A percentile compares a stretch with the other conserved stretches of the same genome.
These are phyloP conservation scores for Populus ilicifolia DNA, from an alignment of 345 rosid species.

Conservation along the genomic window DNA sequence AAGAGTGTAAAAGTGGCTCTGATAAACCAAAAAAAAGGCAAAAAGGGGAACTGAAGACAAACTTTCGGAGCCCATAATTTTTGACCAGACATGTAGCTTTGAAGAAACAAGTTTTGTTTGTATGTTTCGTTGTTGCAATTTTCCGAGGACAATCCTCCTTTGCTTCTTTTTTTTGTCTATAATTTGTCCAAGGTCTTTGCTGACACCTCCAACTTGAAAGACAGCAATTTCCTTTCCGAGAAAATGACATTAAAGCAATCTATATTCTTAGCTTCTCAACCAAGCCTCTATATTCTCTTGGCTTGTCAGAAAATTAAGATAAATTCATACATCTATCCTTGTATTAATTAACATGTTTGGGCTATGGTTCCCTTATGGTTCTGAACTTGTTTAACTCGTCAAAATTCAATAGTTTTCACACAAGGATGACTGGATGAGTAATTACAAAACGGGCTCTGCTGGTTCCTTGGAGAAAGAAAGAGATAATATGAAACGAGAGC, in stretches of 20 bases:
- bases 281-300: neutral
- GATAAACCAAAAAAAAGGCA: neutral
- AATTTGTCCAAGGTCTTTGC: neutral
- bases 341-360: too few relatives aligned
- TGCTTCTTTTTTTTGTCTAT: neutral
- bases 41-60: constrained; percentile 2
- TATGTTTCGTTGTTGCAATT: neutral
- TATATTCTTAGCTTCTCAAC: neutral
- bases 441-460: too few relatives aligned
- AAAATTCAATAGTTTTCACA: neutral
- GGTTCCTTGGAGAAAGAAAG: too few relatives aligned
- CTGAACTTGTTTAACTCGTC: neutral
- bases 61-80: constrained; percentile 35
- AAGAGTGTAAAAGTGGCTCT: constrained; percentile 11
- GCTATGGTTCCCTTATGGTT: neutral
- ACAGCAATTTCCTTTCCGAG: constrained; percentile 22
- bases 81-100: constrained; percentile 17
- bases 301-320: too few relatives aligned
- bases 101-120: neutral
- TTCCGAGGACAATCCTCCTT: neutral
- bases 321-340: neutral
- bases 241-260: neutral
- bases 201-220: neutral
- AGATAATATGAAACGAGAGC: neutral
- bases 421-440: neutral